phyloP scores from a whole-genome alignment of 768 basidiomycete genomes.

The Rhodotorula diobovata region DNA sequence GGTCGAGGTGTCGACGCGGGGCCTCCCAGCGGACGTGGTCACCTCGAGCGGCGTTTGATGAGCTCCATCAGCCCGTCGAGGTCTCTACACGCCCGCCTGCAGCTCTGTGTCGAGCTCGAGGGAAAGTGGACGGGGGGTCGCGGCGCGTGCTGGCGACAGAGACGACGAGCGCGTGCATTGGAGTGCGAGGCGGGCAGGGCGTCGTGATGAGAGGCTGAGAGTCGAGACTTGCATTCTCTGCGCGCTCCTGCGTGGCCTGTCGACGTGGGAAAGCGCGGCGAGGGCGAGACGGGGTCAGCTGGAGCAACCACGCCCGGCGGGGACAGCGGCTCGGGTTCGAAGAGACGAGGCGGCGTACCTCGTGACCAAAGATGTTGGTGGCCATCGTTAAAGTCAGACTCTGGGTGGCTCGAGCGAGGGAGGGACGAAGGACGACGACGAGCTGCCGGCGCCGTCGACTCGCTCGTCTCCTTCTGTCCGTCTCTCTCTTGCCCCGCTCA shows the following conservation, averaged over 20 bases:
- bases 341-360: conserved; percentile 15
- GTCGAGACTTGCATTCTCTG: conserved; percentile 54
- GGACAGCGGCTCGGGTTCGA: neutral
- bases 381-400: conserved; percentile 52
- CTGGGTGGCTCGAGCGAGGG: too few relatives aligned
- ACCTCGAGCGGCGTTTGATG: too few relatives aligned
- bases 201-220: too few relatives aligned
- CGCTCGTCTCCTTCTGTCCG: neutral
- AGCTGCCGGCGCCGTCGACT: neutral
- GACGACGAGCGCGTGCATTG: neutral
- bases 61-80: too few relatives aligned
- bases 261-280: neutral
- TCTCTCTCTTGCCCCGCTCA: neutral
- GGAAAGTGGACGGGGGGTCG: neutral
- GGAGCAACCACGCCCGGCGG: neutral
- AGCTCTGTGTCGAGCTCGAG: neutral
- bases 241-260: conserved; percentile 70
- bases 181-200: too few relatives aligned
- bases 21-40: too few relatives aligned
- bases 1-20: too few relatives aligned
- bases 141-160: neutral
- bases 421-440: neutral
- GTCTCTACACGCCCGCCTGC: too few relatives aligned
- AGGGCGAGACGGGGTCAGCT: neutral
- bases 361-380: conserved; percentile 63